These are phyloP conservation scores for Penicillium steckii DNA, from an alignment of 495 filamentous ascomycete species.

Conservation along the genomic window DNA sequence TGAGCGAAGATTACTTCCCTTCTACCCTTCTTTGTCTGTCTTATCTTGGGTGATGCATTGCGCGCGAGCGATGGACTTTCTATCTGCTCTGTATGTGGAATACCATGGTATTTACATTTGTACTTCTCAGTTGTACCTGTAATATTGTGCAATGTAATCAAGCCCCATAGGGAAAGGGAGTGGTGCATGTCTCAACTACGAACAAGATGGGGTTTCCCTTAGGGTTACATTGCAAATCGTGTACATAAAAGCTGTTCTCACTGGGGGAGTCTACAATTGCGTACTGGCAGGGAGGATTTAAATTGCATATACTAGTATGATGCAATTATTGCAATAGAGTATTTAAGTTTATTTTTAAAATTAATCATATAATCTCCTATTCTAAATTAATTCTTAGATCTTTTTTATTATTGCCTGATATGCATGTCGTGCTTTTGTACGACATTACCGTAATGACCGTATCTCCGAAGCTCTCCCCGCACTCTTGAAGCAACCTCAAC, in stretches of 20 bases:
- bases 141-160: background rate
- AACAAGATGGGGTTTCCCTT: no score
- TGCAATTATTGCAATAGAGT: no score
- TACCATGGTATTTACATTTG: constrained; percentile 22
- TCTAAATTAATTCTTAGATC: background rate
- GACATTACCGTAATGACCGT: constrained; percentile 11
- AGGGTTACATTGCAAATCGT: background rate
- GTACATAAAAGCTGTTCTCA: no score
- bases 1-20: constrained; percentile 26
- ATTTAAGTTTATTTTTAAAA: background rate
- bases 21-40: constrained; percentile 16
- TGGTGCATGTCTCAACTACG: no score
- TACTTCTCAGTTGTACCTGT: background rate
- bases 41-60: constrained; percentile 36
- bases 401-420: background rate
- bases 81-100: constrained; percentile 20
- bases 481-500: constrained; percentile 20
- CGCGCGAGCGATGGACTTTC: constrained; percentile 19
- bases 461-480: constrained; percentile 22
- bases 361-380: no score
- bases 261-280: no score
- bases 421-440: constrained; percentile 2
- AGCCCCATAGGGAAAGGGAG: background rate
- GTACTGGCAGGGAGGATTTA: no score
- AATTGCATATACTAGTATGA: no score